Base-by-base conservation (phyloP, 2,329 filamentous ascomycete species). In the Cercospora brassicicola region DNA sequence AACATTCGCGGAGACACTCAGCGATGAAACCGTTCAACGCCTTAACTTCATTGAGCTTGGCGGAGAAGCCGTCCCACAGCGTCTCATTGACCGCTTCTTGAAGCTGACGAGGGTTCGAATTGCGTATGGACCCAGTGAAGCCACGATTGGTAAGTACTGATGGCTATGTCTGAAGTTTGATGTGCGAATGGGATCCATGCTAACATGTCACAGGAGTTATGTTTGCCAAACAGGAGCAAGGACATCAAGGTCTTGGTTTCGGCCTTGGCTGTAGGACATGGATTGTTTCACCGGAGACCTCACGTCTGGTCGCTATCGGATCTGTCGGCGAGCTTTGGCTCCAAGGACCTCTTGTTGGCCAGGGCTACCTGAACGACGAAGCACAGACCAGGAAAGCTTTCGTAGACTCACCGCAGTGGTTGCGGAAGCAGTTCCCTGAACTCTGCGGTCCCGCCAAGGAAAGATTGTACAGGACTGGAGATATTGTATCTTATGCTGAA, bases 401-500 rank as follows among this genome's bases (percentile, higher is more conserved):
- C 23, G 26, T 59, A 2, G n/a, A 6, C 7, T 4, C 33, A 9
- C 63, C 55, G 5, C 1, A 60, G 11, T 65, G 63, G 63, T 2
- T 59, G 28, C 26, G 26, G 11, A 4, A 33, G 11, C 28, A 36
- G 5, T 39, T 26, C 5, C 26, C 62, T 20, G 26, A 13, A 4
- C n/a, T 36, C 23, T 55, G 48, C 20, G 48, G 3, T 53, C 2
- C 23, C 23, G 11, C 1, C 20, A 18, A 57, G 5, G 31, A 18
- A 10, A 51, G 33, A n/a, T 51, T 67, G 8, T 64, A 67, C 13
- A 60, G 55, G 73, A 89, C 87, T 0, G 87, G 87, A 0, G 87
- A 89, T 69, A 78, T 89, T 0, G 87, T 85, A 0, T 81, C 80
- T 20, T 87, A 88, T 65, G 76, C 78, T 15, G 84, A 88, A 59